These are phyloP conservation scores for Phytophthora citricola DNA, from an alignment of 352 stramenopile genomes.

Conservation along the genomic window DNA sequence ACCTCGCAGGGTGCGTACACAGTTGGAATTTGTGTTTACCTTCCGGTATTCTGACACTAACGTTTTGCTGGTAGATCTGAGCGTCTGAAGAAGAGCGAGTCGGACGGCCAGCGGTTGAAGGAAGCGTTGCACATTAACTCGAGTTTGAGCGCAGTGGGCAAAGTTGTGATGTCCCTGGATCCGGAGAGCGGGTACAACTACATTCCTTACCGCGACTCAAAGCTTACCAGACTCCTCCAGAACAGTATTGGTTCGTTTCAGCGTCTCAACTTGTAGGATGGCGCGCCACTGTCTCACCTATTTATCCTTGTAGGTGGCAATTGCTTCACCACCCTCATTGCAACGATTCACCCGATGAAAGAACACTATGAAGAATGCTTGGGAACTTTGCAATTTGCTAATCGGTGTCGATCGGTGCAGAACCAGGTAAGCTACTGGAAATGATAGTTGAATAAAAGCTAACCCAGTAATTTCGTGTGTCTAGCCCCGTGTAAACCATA, in stretches of 20 bases:
- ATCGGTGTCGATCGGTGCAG: slow-evolving; percentile 90
- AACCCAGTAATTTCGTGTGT: background rate
- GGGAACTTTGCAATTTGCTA: slow-evolving; percentile 91
- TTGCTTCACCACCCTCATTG: slow-evolving; percentile 85
- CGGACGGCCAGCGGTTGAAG: slow-evolving; percentile 84
- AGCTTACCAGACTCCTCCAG: slow-evolving; percentile 82
- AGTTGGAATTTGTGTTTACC: background rate
- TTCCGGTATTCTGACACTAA: background rate
- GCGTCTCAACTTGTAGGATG: background rate
- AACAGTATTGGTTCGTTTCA: slow-evolving; percentile 76
- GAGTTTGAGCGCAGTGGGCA: slow-evolving; percentile 82
- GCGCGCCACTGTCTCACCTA: background rate
- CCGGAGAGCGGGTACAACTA: slow-evolving; percentile 90
- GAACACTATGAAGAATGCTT: slow-evolving; percentile 93
- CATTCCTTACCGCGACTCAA: slow-evolving; percentile 87
- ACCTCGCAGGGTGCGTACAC: slow-evolving; percentile 62
- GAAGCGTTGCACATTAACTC: slow-evolving; percentile 90
- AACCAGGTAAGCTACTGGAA: slow-evolving; percentile 64
- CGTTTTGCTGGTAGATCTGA: slow-evolving; percentile 52
- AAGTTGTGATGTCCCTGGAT: slow-evolving; percentile 89
- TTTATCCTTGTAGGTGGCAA: slow-evolving; percentile 67
- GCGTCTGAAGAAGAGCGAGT: slow-evolving; percentile 89
- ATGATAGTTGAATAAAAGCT: slow-evolving; percentile 6
- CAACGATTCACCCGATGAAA: slow-evolving; percentile 89
- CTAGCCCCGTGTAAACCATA: slow-evolving; percentile 84